Evolutionary conservation across 129 eudicot genomes (phyloP), one percentile per base, ranked within the genome.

Genomic region (Mikania micrantha): DNA sequence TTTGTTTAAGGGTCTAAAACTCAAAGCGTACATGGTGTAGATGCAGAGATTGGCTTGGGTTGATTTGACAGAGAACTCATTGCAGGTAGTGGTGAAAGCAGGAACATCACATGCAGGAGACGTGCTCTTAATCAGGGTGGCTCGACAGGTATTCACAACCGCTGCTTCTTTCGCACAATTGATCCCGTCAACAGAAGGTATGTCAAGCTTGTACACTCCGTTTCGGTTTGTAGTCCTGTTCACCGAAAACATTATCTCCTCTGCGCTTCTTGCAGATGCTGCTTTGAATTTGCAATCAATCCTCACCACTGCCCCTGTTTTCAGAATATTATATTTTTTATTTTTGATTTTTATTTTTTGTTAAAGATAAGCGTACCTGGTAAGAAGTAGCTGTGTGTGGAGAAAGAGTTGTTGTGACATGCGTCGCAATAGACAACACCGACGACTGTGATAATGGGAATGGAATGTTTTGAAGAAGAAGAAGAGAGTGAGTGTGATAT

Each of bases 351-450:
- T n/a, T n/a, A n/a, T n/a, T n/a, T n/a, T n/a, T n/a, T n/a, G n/a
- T n/a, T n/a, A n/a, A n/a, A 48, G 11, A n/a, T 9, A 9, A 0
- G 24, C 4, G 20, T 15, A 91, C 96, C 96, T 82, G 95, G 96
- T 42, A 92, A 71, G 90, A 88, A 92, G 95, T 92, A 93, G 83
- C 95, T 84, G 79, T 88, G 88, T 17, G 68, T 73, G 73, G 98
- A 93, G 84, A 92, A 92, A 79, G 87, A 72, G 80, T 93, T 88
- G 42, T 82, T 82, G 80, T 88, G 81, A 81, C 98, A 93, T 72
- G 79, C 77, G 47, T 93, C 98, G 68, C 98, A 93, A 61, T 93
- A 93, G 60, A 93, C 98, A 32, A 82, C 84, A 52, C 98, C 96
- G 78, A 93, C 88, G 28, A 93, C 96, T 16, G 92, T 80, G 78